Percentiles rank a stretch among this genome's conserved stretches.
Conservation (phyloP, 495 filamentous ascomycete genomes). For the Saxispiralis lemnorum region DNA sequence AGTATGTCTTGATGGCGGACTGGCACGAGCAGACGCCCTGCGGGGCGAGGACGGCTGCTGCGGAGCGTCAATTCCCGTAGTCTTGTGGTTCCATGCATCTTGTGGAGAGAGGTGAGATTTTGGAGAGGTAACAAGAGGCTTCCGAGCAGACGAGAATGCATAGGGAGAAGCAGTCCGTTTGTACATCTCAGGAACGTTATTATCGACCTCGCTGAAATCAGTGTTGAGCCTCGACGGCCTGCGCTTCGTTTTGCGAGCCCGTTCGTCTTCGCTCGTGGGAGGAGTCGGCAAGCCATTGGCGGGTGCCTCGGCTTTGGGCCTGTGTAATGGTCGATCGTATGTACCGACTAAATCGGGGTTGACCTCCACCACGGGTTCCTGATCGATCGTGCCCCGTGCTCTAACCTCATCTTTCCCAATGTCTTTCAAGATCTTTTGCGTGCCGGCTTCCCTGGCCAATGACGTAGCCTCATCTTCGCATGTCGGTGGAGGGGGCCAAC, state of each 20-base stretch:
- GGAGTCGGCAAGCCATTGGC: constrained; percentile 9
- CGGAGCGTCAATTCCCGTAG: too few relatives aligned
- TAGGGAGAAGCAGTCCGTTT: constrained; percentile 22
- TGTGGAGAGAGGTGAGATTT: constrained; percentile 3
- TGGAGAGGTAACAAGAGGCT: neutral
- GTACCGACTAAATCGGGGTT: neutral
- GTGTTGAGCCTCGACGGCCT: constrained; percentile 18
- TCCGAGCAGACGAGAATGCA: constrained; percentile 6
- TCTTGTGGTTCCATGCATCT: neutral
- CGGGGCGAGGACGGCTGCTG: constrained; percentile 6
- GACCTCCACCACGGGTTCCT: constrained; percentile 24
- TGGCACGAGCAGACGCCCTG: neutral
- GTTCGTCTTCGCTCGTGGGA: constrained; percentile 13
- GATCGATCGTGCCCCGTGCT: constrained; percentile 23
- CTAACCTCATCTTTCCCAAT: constrained; percentile 16
- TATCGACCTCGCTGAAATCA: constrained; percentile 6
- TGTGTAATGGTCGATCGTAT: too few relatives aligned
- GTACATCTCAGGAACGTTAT: constrained; percentile 17
- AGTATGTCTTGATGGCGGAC: neutral
- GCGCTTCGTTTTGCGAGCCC: constrained; percentile 15
- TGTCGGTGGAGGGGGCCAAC: constrained; percentile 22
- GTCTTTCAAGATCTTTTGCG: constrained; percentile 6
- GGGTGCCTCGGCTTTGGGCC: too few relatives aligned
- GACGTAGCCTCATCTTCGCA: constrained; percentile 23
- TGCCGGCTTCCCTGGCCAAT: constrained; percentile 20